Conservation (phyloP, 1,139 yeast genomes). For the Suhomyces yuchorum region DNA sequence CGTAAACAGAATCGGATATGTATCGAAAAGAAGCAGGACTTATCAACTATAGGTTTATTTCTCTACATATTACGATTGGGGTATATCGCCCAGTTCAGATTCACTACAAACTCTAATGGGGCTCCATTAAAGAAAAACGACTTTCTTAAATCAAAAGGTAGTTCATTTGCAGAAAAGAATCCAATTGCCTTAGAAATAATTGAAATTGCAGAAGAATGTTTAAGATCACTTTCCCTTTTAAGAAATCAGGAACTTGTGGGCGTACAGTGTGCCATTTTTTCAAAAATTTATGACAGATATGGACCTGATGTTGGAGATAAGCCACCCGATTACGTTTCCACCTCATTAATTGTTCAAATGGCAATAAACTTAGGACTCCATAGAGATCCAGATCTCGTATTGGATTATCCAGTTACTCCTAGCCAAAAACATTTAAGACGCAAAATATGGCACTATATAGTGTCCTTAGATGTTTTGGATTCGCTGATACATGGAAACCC, state of each 20-base stretch:
- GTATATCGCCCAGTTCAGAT: slow-evolving; percentile 15
- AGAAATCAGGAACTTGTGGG: slow-evolving; percentile 18
- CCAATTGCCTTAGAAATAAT: slow-evolving; percentile 25
- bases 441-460: slow-evolving; percentile 31
- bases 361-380: slow-evolving; percentile 18
- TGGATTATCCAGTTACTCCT: slow-evolving; percentile 11
- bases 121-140: slow-evolving; percentile 2
- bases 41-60: slow-evolving; percentile 15
- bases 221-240: slow-evolving; percentile 16
- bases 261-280: slow-evolving; percentile 23
- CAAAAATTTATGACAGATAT: slow-evolving; percentile 27
- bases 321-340: slow-evolving; percentile 14
- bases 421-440: slow-evolving; percentile 18
- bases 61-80: slow-evolving; percentile 14
- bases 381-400: slow-evolving; percentile 19
- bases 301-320: slow-evolving; percentile 37
- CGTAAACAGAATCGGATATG: neutral
- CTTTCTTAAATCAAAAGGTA: neutral
- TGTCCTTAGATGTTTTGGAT: slow-evolving; percentile 23
- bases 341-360: slow-evolving; percentile 18
- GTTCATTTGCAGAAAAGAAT: slow-evolving; percentile 14
- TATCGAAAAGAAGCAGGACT: slow-evolving; percentile 13
- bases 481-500: slow-evolving; percentile 20
- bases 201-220: slow-evolving; percentile 21
- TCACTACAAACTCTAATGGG: neutral